A percentile compares a stretch with the other conserved stretches of the same genome.
These are phyloP conservation scores for Colletotrichum sp. DNA, from an alignment of 2,329 filamentous ascomycete species.

Conservation along the genomic window DNA sequence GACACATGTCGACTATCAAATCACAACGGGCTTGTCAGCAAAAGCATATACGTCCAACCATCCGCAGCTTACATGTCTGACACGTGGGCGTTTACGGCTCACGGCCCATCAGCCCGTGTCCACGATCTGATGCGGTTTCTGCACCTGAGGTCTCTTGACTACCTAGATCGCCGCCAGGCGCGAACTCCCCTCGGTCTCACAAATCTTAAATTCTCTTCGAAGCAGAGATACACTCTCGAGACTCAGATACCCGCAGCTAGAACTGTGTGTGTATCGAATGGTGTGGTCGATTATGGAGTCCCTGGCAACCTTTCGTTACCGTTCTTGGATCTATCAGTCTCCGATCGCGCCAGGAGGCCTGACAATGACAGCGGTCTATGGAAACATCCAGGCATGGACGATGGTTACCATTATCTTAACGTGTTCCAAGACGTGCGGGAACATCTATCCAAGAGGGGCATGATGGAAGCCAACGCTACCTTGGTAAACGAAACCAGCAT, in stretches of 20 bases:
- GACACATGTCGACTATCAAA: background rate
- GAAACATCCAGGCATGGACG: background rate
- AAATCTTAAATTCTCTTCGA: background rate
- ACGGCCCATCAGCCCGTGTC: background rate
- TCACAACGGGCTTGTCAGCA: background rate
- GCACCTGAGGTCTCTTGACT: background rate
- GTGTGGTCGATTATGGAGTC: background rate
- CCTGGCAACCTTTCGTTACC: background rate
- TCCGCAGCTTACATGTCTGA: background rate
- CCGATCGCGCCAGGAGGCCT: background rate
- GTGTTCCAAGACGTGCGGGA: background rate
- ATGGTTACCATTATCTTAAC: background rate
- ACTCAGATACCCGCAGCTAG: background rate
- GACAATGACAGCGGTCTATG: background rate
- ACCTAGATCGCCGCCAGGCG: background rate
- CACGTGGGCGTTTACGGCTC: background rate
- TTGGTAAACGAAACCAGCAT: background rate
- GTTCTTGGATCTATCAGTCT: background rate
- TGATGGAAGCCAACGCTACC: background rate
- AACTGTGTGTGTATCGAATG: background rate
- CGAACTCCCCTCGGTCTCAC: background rate
- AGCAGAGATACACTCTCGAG: background rate
- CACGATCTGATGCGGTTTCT: background rate
- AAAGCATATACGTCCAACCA: background rate
- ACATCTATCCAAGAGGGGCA: background rate